Percentiles rank a stretch among this genome's conserved stretches.
These are phyloP conservation scores for Saturnispora hagleri DNA, from an alignment of 805 yeast species.

Conservation along the genomic window DNA sequence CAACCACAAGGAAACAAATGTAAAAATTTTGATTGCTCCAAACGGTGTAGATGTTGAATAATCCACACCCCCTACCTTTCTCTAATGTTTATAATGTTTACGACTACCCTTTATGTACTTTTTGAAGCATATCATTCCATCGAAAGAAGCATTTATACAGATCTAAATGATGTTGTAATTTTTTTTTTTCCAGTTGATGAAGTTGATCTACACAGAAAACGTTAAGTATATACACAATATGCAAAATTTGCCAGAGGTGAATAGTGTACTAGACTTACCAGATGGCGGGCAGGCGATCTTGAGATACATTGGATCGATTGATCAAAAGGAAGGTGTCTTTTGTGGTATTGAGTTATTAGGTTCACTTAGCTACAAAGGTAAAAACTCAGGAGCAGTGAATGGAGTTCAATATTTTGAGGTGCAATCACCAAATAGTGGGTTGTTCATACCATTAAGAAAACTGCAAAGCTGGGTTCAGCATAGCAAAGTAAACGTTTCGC, in stretches of 20 bases:
- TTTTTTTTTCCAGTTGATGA: background rate
- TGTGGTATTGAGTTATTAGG: conserved; percentile 86
- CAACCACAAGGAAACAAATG: conserved; percentile 44
- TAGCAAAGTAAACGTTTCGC: background rate
- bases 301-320: conserved; percentile 63
- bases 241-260: background rate
- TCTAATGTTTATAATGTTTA: background rate
- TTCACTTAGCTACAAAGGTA: conserved; percentile 55
- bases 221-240: background rate
- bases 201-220: background rate
- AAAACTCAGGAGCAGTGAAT: conserved; percentile 75
- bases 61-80: background rate
- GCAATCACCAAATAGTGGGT: conserved; percentile 54
- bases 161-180: background rate
- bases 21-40: conserved; percentile 46
- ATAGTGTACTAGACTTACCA: background rate
- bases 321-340: conserved; percentile 63
- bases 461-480: conserved; percentile 12
- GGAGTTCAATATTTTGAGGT: conserved; percentile 67
- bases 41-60: conserved; percentile 20
- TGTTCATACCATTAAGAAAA: conserved; percentile 57
- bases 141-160: background rate
- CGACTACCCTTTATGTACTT: background rate
- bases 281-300: conserved; percentile 39
- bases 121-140: background rate